phyloP scores from a whole-genome alignment of 2,329 filamentous ascomycete genomes.

The Cercospora sp. region DNA sequence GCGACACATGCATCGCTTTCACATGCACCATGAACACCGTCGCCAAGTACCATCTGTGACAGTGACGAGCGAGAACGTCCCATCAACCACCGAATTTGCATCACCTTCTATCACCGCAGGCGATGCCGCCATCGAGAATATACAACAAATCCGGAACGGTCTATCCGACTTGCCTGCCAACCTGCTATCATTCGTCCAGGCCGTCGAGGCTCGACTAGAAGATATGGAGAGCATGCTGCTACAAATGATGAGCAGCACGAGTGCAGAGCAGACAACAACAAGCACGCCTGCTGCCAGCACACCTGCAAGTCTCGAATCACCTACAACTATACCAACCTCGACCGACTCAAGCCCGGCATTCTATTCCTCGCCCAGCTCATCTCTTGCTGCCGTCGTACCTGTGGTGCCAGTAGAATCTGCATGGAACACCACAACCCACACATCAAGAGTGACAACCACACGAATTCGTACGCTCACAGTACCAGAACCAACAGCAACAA shows the following conservation, averaged over 20 bases:
- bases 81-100: neutral
- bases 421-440: constrained; percentile 4
- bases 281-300: neutral
- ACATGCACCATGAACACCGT: constrained; percentile 8
- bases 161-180: constrained; percentile 23
- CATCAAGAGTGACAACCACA: constrained; percentile 13
- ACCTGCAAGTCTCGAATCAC: neutral
- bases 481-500: neutral
- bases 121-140: constrained; percentile 24
- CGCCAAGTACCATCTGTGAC: neutral
- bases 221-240: constrained; percentile 20
- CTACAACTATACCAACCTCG: too few relatives aligned
- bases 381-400: neutral
- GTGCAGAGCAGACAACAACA: neutral
- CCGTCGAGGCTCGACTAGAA: constrained; percentile 18
- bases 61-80: neutral
- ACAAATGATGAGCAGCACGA: constrained; percentile 3
- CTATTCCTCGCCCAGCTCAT: neutral
- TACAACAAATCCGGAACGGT: constrained; percentile 23
- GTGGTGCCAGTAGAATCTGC: neutral
- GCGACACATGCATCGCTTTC: constrained; percentile 15
- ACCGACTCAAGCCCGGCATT: neutral
- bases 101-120: constrained; percentile 18
- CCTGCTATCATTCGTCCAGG: constrained; percentile 22
- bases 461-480: constrained; percentile 12